Conservation (phyloP, 176 grass and related monocot species). For the Cymbopogon citratus region DNA sequence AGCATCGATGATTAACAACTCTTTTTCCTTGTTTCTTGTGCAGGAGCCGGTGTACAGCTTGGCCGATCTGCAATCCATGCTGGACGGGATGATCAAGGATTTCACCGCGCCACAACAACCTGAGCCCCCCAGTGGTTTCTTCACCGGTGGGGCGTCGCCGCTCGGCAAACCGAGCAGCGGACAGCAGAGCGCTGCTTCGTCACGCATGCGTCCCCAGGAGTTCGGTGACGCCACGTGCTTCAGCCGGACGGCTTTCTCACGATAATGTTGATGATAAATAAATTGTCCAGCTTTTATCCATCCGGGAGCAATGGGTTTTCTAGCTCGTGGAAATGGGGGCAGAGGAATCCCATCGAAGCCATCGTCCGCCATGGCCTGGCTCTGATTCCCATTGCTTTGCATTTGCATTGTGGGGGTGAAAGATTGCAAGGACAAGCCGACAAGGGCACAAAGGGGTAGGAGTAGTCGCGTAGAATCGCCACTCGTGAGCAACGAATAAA, state of each 20-base stretch:
- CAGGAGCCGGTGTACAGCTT: conserved; percentile 58
- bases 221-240: conserved; percentile 25
- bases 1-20: neutral
- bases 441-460: no score
- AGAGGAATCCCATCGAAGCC: neutral
- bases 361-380: neutral
- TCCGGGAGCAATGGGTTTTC: neutral
- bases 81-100: conserved; percentile 58
- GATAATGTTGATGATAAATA: neutral
- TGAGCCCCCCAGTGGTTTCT: neutral
- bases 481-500: neutral
- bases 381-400: neutral
- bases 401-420: neutral
- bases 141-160: neutral
- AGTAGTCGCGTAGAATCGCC: neutral
- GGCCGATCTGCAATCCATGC: conserved; percentile 63
- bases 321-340: neutral
- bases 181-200: neutral
- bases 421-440: neutral
- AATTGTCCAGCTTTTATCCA: neutral
- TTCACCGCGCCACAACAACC: conserved; percentile 26
- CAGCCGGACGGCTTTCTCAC: conserved; percentile 26
- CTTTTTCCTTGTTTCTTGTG: neutral
- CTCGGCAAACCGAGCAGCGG: neutral
- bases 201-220: conserved; percentile 8